These are phyloP conservation scores for Exophiala xenobiotica DNA, from an alignment of 2,329 filamentous ascomycete species.

Conservation along the genomic window DNA sequence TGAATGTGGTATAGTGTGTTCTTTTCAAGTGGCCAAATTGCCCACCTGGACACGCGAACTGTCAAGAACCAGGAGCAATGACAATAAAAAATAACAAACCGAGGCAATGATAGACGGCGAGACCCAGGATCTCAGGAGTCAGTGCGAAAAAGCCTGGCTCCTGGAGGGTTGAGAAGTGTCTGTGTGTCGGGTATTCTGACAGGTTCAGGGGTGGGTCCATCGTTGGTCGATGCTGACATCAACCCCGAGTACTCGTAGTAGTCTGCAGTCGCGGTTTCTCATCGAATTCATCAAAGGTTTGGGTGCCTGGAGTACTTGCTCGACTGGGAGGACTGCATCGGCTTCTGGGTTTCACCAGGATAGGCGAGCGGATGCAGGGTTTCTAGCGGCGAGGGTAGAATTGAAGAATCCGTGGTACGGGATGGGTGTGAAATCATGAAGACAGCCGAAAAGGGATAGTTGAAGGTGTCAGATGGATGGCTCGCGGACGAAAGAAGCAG, in stretches of 20 bases:
- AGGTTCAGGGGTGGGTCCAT: slow-evolving; percentile 5
- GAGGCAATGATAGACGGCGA: slow-evolving; percentile 1
- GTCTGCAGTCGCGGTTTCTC: background rate
- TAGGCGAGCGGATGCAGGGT: background rate
- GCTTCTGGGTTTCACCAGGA: background rate
- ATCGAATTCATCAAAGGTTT: background rate
- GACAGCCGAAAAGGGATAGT: background rate
- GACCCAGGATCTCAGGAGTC: slow-evolving; percentile 9
- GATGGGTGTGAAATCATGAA: slow-evolving; percentile 1
- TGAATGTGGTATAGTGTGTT: background rate
- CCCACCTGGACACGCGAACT: slow-evolving; percentile 4
- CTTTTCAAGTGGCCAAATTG: background rate
- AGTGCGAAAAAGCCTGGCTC: slow-evolving; percentile 1
- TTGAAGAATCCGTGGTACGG: background rate
- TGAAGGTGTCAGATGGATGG: slow-evolving; percentile 1
- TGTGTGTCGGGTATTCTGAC: slow-evolving; percentile 10
- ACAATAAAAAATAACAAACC: slow-evolving; percentile 3
- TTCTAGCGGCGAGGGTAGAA: background rate
- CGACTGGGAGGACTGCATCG: background rate
- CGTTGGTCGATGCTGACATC: background rate
- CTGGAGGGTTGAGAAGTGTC: slow-evolving; percentile 1
- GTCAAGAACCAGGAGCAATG: slow-evolving; percentile 10
- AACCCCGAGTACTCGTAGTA: background rate
- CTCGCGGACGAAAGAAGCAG: background rate
- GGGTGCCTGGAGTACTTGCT: background rate